Evolutionary conservation across 305 asterid genomes (phyloP), one percentile per base, ranked within the genome.

Genomic region (Stenogyne calaminthoides): DNA sequence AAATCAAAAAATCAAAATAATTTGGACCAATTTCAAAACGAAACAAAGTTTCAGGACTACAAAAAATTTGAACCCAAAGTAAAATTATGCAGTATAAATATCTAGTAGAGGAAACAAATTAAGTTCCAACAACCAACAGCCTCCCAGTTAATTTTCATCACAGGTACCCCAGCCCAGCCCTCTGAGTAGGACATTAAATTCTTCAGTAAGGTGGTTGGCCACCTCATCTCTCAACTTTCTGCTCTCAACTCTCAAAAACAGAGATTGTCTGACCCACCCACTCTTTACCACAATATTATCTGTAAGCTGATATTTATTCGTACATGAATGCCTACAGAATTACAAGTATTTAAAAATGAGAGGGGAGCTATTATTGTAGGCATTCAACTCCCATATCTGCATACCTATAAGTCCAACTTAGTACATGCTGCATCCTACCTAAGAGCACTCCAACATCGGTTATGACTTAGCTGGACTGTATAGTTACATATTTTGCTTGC

Each of bases 91-190:
- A 15, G 19, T 20, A 57, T 27, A 27, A 1, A 34, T n/a, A n/a
- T n/a, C n/a, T n/a, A n/a, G n/a, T n/a, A 29, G 1, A 9, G 39
- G 44, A 60, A 36, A 51, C 8, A 68, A 71, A 62, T 25, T 69
- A 71, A 56, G 19, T 69, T 42, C 74, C 84, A 73, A 64, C 84
- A 64, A 77, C 77, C 75, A 8, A 77, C 73, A 37, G 63, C 32
- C 22, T 62, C 42, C 36, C 29, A 69, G 68, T 80, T 64, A 70
- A 64, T n/a, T 64, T 58, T 72, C 34, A 29, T 73, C 74, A 73
- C 73, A 79, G 36, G 15, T 25, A 56, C 47, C 22, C 40, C 39
- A 10, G 44, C 11, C 16, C 57, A 11, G 0, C 55, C 68, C 64
- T 39, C 29, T 12, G 29, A 59, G 56, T 60, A 57, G 14, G 16